Evolutionary conservation across 2,329 filamentous ascomycete species (phyloP), one percentile per base, ranked within the genome.

Genomic region (Phaeosphaeria sp.): DNA sequence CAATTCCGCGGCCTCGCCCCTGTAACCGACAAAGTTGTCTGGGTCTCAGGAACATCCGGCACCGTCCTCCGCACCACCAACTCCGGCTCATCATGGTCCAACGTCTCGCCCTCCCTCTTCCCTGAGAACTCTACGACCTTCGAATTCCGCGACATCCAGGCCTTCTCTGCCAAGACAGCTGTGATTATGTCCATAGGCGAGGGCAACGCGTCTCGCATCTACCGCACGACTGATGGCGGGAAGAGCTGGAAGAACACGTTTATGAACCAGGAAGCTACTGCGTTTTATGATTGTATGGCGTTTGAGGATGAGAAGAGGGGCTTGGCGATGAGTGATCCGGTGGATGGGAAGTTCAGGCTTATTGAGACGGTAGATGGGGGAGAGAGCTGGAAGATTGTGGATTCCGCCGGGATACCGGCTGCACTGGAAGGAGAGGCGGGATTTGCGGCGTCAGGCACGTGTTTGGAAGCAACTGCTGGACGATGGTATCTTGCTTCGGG

Each of bases 271-370:
- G 68, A 72, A 33, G 49, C 56, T 18, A 52, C 59, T 13, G 71
- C 71, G 2, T 72, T 72, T 36, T 74, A 72, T 43, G 67, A 74
- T 27, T 71, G 71, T 30, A 66, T 74, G 61, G 65, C 68, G 2
- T 74, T 74, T 45, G 69, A 71, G 36, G 61, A 63, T 30, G 40
- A 33, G 25, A 61, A 49, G 43, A 64, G 68, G 40, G 71, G 71
- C 2, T 49, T 74, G 2, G 69, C 69, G 6, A 59, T 72, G 61
- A 72, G 69, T 20, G 71, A 72, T 60, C 71, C 71, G 15, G 71
- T 74, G 4, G 44, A 67, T 46, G 68, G 71, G 2, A 67, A 62
- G 46, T 71, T 74, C 33, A 60, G 69, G n/a, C 44, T 74, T 5
- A 58, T 74, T 5, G 68, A 72, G 36, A 72, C 71, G 0, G 66